Percentiles rank a stretch among this genome's conserved stretches.
Conservation (phyloP, 176 grass and related monocot genomes). For the Rhynchospora tenuis region DNA sequence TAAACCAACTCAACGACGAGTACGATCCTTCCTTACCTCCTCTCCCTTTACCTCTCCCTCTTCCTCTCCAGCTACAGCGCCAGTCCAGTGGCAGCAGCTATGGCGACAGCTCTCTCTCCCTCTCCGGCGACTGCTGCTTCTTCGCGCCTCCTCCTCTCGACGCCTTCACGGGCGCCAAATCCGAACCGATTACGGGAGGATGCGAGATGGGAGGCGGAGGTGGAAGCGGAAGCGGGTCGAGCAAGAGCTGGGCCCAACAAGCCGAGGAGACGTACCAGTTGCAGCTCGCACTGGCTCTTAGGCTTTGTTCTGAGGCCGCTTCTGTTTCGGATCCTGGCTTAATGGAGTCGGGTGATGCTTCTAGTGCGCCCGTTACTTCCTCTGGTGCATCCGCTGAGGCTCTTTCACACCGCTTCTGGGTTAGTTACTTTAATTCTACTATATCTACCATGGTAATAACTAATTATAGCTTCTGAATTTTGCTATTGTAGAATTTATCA, state of each 20-base stretch:
- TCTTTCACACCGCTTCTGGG: constrained; percentile 90
- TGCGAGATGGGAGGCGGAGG: neutral
- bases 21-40: neutral
- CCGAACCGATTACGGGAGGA: neutral
- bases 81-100: constrained; percentile 98
- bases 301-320: constrained; percentile 74
- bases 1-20: constrained; percentile 4
- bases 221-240: constrained; percentile 9
- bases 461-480: neutral
- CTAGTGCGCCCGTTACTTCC: neutral
- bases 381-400: constrained; percentile 34
- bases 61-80: constrained; percentile 65
- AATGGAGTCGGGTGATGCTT: constrained; percentile 41
- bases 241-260: constrained; percentile 98
- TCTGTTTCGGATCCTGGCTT: constrained; percentile 67
- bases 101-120: constrained; percentile 72
- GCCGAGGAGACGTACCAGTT: constrained; percentile 97
- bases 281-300: constrained; percentile 83
- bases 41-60: constrained; percentile 51
- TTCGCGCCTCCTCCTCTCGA: constrained; percentile 16
- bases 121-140: constrained; percentile 61
- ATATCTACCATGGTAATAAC: neutral
- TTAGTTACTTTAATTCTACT: constrained; percentile 16
- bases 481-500: neutral
- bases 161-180: neutral